Percentiles rank a stretch among this genome's conserved stretches.
phyloP scores from a whole-genome alignment of 2,329 filamentous ascomycete genomes.

The Monosporascus sp. region DNA sequence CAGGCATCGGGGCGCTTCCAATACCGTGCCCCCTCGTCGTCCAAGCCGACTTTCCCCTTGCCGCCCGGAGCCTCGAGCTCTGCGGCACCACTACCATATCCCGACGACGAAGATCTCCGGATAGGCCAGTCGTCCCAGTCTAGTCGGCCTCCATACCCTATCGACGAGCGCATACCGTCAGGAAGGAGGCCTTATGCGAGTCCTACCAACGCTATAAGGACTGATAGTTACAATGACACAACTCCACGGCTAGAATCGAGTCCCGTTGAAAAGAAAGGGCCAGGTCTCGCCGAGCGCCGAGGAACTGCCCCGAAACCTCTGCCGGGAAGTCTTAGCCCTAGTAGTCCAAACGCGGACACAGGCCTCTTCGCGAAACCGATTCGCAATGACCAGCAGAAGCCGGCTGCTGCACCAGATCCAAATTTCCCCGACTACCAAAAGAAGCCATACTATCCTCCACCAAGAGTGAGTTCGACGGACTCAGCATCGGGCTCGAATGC shows the following conservation, averaged over 20 bases:
- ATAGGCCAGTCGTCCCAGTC: conserved; percentile 35
- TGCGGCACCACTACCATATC: conserved; percentile 63
- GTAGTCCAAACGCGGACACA: conserved; percentile 67
- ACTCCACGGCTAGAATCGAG: conserved; percentile 50
- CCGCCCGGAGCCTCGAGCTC: conserved; percentile 67
- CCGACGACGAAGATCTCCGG: conserved; percentile 58
- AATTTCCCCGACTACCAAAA: conserved; percentile 47
- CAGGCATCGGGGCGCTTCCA: conserved; percentile 38
- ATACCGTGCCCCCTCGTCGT: conserved; percentile 43
- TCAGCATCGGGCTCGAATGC: conserved; percentile 26
- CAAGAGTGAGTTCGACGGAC: conserved; percentile 31
- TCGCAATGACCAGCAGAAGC: conserved; percentile 36
- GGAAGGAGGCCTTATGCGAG: conserved; percentile 28
- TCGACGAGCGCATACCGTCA: conserved; percentile 31
- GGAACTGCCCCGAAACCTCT: conserved; percentile 77
- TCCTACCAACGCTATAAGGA: conserved; percentile 27
- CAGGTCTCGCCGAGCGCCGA: conserved; percentile 72
- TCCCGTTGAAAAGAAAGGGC: conserved; percentile 51
- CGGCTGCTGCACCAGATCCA: conserved; percentile 33
- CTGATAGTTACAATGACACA: conserved; percentile 41
- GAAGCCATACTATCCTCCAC: conserved; percentile 57
- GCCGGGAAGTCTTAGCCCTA: conserved; percentile 59
- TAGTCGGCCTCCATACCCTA: conserved; percentile 37
- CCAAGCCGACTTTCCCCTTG: conserved; percentile 56
- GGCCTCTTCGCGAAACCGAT: conserved; percentile 71